phyloP scores from a whole-genome alignment of 31 red algal species.

The Asparagopsis taxiformis region DNA sequence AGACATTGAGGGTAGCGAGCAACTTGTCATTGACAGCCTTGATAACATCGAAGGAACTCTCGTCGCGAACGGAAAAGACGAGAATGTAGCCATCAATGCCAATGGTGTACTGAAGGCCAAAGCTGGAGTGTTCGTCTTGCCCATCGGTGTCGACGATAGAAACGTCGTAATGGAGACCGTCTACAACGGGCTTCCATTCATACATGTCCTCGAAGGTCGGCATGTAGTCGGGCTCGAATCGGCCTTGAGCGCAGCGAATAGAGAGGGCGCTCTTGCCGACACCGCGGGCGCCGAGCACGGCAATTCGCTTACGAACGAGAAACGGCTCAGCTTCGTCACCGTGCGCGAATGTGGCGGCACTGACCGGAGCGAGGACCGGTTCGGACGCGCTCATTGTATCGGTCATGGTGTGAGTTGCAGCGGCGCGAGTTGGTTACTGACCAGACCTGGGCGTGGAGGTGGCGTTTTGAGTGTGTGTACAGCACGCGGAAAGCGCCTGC shows the following conservation, averaged over 20 bases:
- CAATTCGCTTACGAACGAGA: slow-evolving; percentile 72
- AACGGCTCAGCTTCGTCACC: slow-evolving; percentile 10
- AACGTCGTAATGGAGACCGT: slow-evolving; percentile 64
- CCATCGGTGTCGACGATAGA: slow-evolving; percentile 78
- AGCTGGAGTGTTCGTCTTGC: slow-evolving; percentile 83
- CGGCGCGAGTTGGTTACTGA: too few relatives aligned
- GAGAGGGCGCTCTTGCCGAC: slow-evolving; percentile 90
- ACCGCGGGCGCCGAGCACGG: slow-evolving; percentile 76
- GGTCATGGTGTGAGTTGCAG: too few relatives aligned
- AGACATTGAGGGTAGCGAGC: slow-evolving; percentile 58
- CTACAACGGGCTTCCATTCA: slow-evolving; percentile 32
- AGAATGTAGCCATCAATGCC: slow-evolving; percentile 93
- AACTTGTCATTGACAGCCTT: slow-evolving; percentile 78
- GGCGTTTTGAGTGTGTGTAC: too few relatives aligned
- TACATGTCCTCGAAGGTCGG: slow-evolving; percentile 93
- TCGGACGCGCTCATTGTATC: background rate
- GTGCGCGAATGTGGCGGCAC: background rate
- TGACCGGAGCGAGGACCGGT: background rate
- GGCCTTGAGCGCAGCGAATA: slow-evolving; percentile 69
- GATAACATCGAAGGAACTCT: slow-evolving; percentile 70
- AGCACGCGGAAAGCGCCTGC: too few relatives aligned
- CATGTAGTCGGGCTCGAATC: slow-evolving; percentile 82
- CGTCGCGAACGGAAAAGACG: slow-evolving; percentile 80
- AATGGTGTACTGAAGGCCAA: slow-evolving; percentile 85
- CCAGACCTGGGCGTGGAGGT: too few relatives aligned